Percentiles rank a stretch among this genome's conserved stretches.
These are phyloP conservation scores for Wickerhamomyces ciferrii DNA, from an alignment of 805 yeast species.

Conservation along the genomic window DNA sequence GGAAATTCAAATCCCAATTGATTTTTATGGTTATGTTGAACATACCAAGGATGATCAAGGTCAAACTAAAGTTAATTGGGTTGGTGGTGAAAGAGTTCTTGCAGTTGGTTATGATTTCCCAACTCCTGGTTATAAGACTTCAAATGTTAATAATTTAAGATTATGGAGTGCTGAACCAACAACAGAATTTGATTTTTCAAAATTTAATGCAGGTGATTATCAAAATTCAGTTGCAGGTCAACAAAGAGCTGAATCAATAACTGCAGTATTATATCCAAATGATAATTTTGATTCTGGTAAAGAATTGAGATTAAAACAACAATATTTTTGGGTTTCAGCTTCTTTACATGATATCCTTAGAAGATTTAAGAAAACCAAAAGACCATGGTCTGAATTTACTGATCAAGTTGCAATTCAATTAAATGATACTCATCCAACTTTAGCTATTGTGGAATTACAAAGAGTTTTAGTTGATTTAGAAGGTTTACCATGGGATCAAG, in stretches of 20 bases:
- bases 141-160: slow-evolving; percentile 82
- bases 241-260: slow-evolving; percentile 86
- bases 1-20: slow-evolving; percentile 86
- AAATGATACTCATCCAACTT: slow-evolving; percentile 92
- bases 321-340: slow-evolving; percentile 96
- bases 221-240: slow-evolving; percentile 77
- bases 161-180: slow-evolving; percentile 90
- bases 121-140: slow-evolving; percentile 82
- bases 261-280: slow-evolving; percentile 90
- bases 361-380: slow-evolving; percentile 73
- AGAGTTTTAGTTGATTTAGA: slow-evolving; percentile 83
- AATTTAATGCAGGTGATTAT: slow-evolving; percentile 90
- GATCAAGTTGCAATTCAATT: slow-evolving; percentile 88
- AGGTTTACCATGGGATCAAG: slow-evolving; percentile 72
- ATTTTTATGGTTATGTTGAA: slow-evolving; percentile 71
- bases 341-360: slow-evolving; percentile 87
- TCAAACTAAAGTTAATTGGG: slow-evolving; percentile 67
- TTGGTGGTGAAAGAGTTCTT: slow-evolving; percentile 82
- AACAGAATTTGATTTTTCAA: slow-evolving; percentile 83
- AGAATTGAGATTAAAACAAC: slow-evolving; percentile 89
- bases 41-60: slow-evolving; percentile 42
- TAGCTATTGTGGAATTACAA: slow-evolving; percentile 86
- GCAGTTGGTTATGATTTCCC: slow-evolving; percentile 93
- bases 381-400: slow-evolving; percentile 78
- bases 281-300: slow-evolving; percentile 91